Evolutionary conservation across 768 basidiomycete genomes (phyloP).

Genomic region (Phylloporus sp.): DNA sequence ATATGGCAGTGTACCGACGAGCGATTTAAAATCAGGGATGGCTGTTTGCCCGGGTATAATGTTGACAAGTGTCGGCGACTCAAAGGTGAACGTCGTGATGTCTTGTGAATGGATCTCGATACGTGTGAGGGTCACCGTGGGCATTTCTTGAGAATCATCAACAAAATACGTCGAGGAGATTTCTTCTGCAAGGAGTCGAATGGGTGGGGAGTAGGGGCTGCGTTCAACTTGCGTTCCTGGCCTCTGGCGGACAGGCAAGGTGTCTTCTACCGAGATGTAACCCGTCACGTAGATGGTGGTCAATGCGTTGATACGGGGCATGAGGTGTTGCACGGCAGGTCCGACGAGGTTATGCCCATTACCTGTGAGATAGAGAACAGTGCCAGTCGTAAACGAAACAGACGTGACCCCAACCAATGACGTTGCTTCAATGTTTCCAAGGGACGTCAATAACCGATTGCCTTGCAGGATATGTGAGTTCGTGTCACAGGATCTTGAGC

Average conservation of each 20-base stretch:
- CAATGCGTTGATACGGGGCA: slow-evolving; percentile 54
- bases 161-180: slow-evolving; percentile 27
- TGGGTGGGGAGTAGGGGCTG: slow-evolving; percentile 60
- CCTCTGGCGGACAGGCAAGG: slow-evolving; percentile 52
- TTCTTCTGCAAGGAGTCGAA: slow-evolving; percentile 54
- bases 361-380: slow-evolving; percentile 65
- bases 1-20: slow-evolving; percentile 48
- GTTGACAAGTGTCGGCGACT: slow-evolving; percentile 30
- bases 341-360: slow-evolving; percentile 50
- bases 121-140: slow-evolving; percentile 28
- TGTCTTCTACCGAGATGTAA: slow-evolving; percentile 49
- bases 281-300: slow-evolving; percentile 50
- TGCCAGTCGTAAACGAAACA: slow-evolving; percentile 48
- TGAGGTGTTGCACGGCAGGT: slow-evolving; percentile 37
- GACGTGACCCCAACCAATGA: slow-evolving; percentile 56
- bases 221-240: slow-evolving; percentile 26
- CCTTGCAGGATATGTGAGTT: slow-evolving; percentile 32
- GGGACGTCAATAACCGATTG: slow-evolving; percentile 57
- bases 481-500: background rate
- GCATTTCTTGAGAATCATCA: slow-evolving; percentile 18
- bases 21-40: slow-evolving; percentile 49
- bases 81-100: slow-evolving; percentile 56
- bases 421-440: slow-evolving; percentile 62
- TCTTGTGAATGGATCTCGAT: slow-evolving; percentile 43
- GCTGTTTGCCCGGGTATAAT: slow-evolving; percentile 49